Evolutionary conservation across 2,329 filamentous ascomycete species (phyloP), one percentile per base, ranked within the genome.

Genomic region (Magnaporthiopsis incrustans): DNA sequence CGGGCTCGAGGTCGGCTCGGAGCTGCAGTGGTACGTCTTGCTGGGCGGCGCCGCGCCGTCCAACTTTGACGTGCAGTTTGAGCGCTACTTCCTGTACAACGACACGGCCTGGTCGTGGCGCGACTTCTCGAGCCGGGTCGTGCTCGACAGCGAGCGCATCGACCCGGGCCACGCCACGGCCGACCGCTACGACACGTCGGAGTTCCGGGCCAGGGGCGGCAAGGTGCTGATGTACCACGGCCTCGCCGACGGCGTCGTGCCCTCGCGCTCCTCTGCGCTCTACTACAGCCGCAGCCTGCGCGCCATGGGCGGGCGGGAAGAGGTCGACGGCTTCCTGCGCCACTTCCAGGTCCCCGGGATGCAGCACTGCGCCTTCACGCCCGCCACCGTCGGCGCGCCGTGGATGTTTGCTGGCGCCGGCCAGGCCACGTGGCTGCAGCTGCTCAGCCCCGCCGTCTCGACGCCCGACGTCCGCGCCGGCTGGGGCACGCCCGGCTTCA

Each of bases 281-380:
- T 78, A 76, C 67, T 75, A 74, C 63, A 62, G 72, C 44, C 69
- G 68, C 22, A 74, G 75, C 0, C 65, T 68, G 12, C 67, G 70
- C 2, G 77, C 75, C 0, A 78, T 82, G 75, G 71, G 70, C 3
- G 69, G 67, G 65, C 50, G 14, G 62, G 57, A 65, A 7, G 65
- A 66, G 15, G 65, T 68, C 11, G 64, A 67, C 33, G 59, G 66
- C 22, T 82, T 82, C 69, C 85, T 82, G 71, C 70, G 76, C 2
- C 75, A 82, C 67, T 84, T 84, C 69, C 70, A 74, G 4, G 76
- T 84, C 7, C 81, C 81, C 1, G 82, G 82, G 1, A 78, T 84
- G 73, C 74, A 71, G 4, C 82, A 85, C 68, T 85, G 83, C 64
- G 66, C 65, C 44, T 65, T 66, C 33, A 70, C 73, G 12, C 66